Evolutionary conservation across 2,329 filamentous ascomycete genomes (phyloP).

Genomic region (Ceratocystiopsis sp.): DNA sequence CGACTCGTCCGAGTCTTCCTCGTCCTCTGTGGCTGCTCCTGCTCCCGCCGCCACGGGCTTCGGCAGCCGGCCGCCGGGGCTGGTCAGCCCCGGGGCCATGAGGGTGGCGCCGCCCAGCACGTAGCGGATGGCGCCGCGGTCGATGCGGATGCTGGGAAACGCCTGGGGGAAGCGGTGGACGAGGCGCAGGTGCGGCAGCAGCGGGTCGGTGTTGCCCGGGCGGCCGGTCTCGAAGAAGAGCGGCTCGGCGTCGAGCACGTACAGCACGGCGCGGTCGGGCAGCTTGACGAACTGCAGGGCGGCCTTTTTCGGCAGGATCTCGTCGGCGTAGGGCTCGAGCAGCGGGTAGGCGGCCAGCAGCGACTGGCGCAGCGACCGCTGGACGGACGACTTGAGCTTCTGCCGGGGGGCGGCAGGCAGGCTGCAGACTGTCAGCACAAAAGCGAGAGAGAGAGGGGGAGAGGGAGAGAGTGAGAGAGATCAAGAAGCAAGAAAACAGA

Average conservation of each 20-base stretch:
- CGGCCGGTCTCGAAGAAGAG: constrained; percentile 79
- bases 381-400: constrained; percentile 93
- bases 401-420: constrained; percentile 67
- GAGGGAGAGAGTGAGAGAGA: not conserved
- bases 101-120: constrained; percentile 84
- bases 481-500: constrained; percentile 2
- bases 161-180: constrained; percentile 78
- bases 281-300: constrained; percentile 84
- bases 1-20: not conserved
- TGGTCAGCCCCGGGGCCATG: constrained; percentile 90
- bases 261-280: constrained; percentile 77
- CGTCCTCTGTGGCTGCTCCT: constrained; percentile 14
- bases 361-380: constrained; percentile 69
- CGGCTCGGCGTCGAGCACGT: constrained; percentile 59
- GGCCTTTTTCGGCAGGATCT: constrained; percentile 87
- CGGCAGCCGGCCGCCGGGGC: constrained; percentile 63
- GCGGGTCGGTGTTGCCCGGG: constrained; percentile 21
- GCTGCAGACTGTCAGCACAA: constrained; percentile 22
- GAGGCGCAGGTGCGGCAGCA: constrained; percentile 76
- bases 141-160: constrained; percentile 75
- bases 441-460: not conserved
- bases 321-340: constrained; percentile 76
- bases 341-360: constrained; percentile 74
- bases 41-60: constrained; percentile 17
- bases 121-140: constrained; percentile 91